These are phyloP conservation scores for Arabis alpina DNA, from an alignment of 345 rosid genomes.

Conservation along the genomic window DNA sequence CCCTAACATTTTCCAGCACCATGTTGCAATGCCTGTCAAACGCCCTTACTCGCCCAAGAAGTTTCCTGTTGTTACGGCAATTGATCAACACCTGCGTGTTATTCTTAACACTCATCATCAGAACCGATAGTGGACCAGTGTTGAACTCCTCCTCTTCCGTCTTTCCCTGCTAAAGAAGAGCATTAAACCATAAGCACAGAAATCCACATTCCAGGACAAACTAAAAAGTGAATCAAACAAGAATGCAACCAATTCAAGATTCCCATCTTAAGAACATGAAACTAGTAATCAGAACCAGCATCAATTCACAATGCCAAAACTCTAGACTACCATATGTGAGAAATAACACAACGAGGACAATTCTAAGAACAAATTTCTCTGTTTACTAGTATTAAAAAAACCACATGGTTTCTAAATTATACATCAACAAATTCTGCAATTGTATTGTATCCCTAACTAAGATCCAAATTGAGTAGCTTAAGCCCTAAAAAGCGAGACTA, in stretches of 20 bases:
- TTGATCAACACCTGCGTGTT: constrained; percentile 97
- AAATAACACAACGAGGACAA: not conserved
- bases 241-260: not conserved
- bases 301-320: not conserved
- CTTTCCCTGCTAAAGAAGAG: constrained; percentile 47
- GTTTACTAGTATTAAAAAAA: not conserved
- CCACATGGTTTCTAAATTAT: not conserved
- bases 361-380: not conserved
- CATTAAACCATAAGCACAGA: not conserved
- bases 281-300: not conserved
- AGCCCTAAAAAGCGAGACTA: not conserved
- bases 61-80: constrained; percentile 71
- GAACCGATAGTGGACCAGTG: constrained; percentile 94
- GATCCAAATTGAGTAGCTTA: not conserved
- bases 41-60: constrained; percentile 93
- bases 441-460: not conserved
- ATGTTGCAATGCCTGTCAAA: constrained; percentile 98
- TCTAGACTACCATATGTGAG: not conserved
- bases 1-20: constrained; percentile 99
- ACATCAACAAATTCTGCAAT: not conserved
- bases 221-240: not conserved
- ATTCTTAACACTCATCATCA: constrained; percentile 96
- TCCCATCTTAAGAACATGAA: not conserved
- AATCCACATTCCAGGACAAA: not conserved
- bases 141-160: constrained; percentile 95